Percentiles rank a stretch among this genome's conserved stretches.
Evolutionary conservation across 495 filamentous ascomycete genomes (phyloP).

Genomic region (Xylaria sp.): DNA sequence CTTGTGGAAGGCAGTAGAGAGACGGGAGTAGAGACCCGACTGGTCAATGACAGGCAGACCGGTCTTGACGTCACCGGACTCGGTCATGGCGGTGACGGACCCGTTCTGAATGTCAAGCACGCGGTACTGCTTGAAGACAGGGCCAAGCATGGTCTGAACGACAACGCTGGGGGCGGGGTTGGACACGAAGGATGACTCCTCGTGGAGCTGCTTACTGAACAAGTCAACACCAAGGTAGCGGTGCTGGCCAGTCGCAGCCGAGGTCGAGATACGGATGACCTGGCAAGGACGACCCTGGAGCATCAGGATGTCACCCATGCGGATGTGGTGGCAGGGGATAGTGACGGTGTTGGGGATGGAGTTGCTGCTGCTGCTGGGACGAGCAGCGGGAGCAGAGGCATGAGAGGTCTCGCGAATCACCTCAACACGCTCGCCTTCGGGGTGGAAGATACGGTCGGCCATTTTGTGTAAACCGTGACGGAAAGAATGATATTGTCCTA

Average conservation of each 20-base stretch:
- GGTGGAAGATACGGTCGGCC: slow-evolving; percentile 80
- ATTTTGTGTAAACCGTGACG: slow-evolving; percentile 84
- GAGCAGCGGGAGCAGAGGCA: slow-evolving; percentile 35
- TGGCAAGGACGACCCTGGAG: slow-evolving; percentile 99
- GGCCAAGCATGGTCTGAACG: slow-evolving; percentile 99
- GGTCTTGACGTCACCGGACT: slow-evolving; percentile 95
- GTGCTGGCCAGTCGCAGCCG: slow-evolving; percentile 97
- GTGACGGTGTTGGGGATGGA: slow-evolving; percentile 83
- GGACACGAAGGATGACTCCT: slow-evolving; percentile 97
- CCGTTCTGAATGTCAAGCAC: slow-evolving; percentile 96
- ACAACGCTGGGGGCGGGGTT: slow-evolving; percentile 95
- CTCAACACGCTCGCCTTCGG: slow-evolving; percentile 67
- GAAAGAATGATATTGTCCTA: slow-evolving; percentile 92
- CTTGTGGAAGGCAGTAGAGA: slow-evolving; percentile 85
- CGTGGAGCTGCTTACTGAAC: slow-evolving; percentile 96
- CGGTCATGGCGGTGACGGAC: slow-evolving; percentile 61
- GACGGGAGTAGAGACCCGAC: slow-evolving; percentile 80
- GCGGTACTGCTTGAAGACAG: slow-evolving; percentile 99
- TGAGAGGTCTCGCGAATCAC: slow-evolving; percentile 50
- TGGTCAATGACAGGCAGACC: slow-evolving; percentile 91
- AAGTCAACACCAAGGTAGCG: slow-evolving; percentile 99
- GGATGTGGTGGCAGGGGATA: slow-evolving; percentile 99
- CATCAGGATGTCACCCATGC: slow-evolving; percentile 97
- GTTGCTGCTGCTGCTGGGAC: slow-evolving; percentile 43
- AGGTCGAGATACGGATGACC: slow-evolving; percentile 99